A percentile compares a stretch with the other conserved stretches of the same genome.
Conservation (phyloP, 805 yeast genomes). For the Starmerella cellae region DNA sequence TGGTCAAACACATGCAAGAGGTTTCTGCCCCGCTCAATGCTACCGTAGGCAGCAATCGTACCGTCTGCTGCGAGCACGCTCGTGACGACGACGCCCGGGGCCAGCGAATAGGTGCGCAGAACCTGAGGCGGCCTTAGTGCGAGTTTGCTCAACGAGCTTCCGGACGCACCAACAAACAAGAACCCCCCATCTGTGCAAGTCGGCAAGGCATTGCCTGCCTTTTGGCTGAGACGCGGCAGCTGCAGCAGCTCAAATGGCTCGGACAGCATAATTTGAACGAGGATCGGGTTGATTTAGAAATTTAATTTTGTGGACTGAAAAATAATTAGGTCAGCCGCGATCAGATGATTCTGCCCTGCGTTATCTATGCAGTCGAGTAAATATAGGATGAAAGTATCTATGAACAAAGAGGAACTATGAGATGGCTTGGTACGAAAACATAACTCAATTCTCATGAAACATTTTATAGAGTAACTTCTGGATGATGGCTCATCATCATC, state of each 20-base stretch:
- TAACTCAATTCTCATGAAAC: too few species aligned
- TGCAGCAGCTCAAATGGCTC: slow-evolving; percentile 21
- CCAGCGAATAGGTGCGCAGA: slow-evolving; percentile 25
- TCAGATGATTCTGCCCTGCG: too few species aligned
- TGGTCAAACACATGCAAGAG: slow-evolving; percentile 12
- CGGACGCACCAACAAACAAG: slow-evolving; percentile 25
- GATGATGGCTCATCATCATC: too few species aligned
- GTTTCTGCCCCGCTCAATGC: slow-evolving; percentile 23
- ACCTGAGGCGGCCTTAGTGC: slow-evolving; percentile 26
- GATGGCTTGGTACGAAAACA: too few species aligned
- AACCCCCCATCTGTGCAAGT: slow-evolving; percentile 6
- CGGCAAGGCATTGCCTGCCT: neutral
- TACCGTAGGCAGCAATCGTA: slow-evolving; percentile 19
- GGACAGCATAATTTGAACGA: slow-evolving; percentile 14
- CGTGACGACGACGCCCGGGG: slow-evolving; percentile 25
- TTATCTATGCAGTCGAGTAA: too few species aligned
- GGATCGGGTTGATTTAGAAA: neutral
- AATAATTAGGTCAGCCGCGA: neutral
- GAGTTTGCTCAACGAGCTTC: slow-evolving; percentile 23
- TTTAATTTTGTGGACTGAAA: neutral
- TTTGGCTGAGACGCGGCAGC: slow-evolving; percentile 16
- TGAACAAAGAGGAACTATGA: too few species aligned
- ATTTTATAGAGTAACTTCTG: too few species aligned
- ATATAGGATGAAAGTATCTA: too few species aligned
- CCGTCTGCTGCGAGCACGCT: slow-evolving; percentile 15